These are phyloP conservation scores for Xylariaceae sp. DNA, from an alignment of 2,329 filamentous ascomycete species.

Conservation along the genomic window DNA sequence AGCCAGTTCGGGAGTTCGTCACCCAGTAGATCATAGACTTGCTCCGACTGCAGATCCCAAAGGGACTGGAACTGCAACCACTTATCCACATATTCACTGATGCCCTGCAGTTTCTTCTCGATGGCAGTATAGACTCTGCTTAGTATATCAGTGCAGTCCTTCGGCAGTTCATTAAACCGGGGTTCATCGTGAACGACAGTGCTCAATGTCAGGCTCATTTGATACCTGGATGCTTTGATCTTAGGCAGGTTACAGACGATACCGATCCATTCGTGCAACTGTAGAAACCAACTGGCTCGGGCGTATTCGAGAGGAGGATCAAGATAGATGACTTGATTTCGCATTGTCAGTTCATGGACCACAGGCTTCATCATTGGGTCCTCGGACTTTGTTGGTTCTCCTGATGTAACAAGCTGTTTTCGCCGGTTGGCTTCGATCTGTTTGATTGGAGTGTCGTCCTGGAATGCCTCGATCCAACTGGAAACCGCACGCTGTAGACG, in stretches of 20 bases:
- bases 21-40: constrained; percentile 88
- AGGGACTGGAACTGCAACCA: constrained; percentile 98
- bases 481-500: constrained; percentile 82
- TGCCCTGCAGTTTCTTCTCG: constrained; percentile 76
- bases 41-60: constrained; percentile 95
- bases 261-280: constrained; percentile 90
- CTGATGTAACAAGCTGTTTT: constrained; percentile 44
- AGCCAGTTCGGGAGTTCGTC: constrained; percentile 92
- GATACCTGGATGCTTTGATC: constrained; percentile 92
- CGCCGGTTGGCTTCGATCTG: constrained; percentile 51
- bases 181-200: constrained; percentile 62
- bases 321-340: constrained; percentile 94
- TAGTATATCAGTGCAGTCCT: constrained; percentile 76
- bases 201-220: constrained; percentile 69
- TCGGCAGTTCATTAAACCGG: constrained; percentile 81
- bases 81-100: constrained; percentile 87
- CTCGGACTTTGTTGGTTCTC: constrained; percentile 47
- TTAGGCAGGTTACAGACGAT: constrained; percentile 89
- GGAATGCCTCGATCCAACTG: constrained; percentile 84
- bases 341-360: constrained; percentile 93
- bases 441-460: constrained; percentile 49
- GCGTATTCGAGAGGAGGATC: constrained; percentile 92
- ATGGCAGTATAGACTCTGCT: constrained; percentile 78
- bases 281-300: constrained; percentile 87
- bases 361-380: constrained; percentile 68